Conservation (phyloP, 202 grass and related monocot species). For the Schoenoplectus tabernaemontani region DNA sequence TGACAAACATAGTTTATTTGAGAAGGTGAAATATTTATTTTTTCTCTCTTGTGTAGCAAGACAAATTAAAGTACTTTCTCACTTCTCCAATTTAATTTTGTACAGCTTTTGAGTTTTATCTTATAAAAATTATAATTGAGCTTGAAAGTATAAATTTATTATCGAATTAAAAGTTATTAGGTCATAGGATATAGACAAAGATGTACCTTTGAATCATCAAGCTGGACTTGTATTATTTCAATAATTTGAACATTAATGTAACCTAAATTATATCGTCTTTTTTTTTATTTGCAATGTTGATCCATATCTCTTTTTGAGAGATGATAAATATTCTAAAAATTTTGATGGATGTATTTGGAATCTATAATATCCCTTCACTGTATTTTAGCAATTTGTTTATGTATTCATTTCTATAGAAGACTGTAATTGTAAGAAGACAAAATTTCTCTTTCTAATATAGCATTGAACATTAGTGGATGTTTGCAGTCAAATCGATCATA, state of each 20-base stretch:
- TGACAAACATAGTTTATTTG: no score
- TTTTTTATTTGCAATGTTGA: neutral
- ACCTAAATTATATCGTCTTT: neutral
- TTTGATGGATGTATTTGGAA: neutral
- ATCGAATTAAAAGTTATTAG: neutral
- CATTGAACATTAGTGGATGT: neutral
- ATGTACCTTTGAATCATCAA: neutral
- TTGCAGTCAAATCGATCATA: conserved; percentile 66
- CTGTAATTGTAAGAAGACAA: neutral
- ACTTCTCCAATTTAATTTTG: neutral
- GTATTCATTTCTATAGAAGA: neutral
- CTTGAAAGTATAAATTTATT: neutral
- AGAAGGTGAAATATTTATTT: no score
- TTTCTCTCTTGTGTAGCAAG: no score
- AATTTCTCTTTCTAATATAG: neutral
- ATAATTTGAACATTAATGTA: neutral
- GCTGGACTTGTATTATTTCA: neutral
- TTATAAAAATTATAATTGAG: neutral
- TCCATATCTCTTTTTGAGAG: neutral
- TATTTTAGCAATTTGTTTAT: neutral
- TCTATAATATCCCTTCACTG: neutral
- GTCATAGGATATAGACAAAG: neutral
- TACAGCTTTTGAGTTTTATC: neutral
- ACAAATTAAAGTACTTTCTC: neutral
- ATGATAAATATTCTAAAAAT: neutral